Base-by-base conservation (phyloP, 2,329 filamentous ascomycete genomes). In the Sporothrix dimorphospora region DNA sequence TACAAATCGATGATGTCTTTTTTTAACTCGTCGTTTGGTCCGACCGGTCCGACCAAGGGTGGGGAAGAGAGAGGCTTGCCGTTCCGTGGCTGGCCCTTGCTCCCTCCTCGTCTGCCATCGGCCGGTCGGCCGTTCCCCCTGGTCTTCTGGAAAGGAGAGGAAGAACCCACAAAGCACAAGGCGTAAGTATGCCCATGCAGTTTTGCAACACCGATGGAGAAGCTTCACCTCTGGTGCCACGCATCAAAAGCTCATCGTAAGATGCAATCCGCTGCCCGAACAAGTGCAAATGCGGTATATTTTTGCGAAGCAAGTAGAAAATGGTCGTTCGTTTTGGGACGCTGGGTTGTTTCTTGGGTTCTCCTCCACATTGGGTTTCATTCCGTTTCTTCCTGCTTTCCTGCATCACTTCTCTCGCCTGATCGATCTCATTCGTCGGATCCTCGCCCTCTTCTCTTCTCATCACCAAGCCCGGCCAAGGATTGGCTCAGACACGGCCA, bases 401-500 rank as follows among this genome's bases (percentile, higher is more conserved):
- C 27, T 30, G 16, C 19, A 49, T 47, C 42, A 3, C 11, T 12
- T 11, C 42, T 45, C 42, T 16, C 42, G 16, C 2, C 42, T 4
- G 11, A 12, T 16, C 6, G 21, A 30, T 47, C 45, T 51, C 27
- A 67, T 67, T 67, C 45, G 45, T 21, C 19, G 8, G 14, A 30
- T 27, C 9, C 34, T 4, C 40, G 11, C 40, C 4, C 2, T 47
- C 14, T 0, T 66, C 63, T 47, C 24, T 30, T 65, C 24, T 34
- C 63, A n/a, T 66, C 63, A 66, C 63, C 42, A 30, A 30, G 63
- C 27, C 49, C 42, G 38, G 38, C 16, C 45, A 53, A 40, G 49
- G 67, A 72, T 72, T 69, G 70, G 72, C 21, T 47, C 57, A 72
- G 61, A 70, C 51, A 24, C 24, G 45, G 71, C 72, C 72, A 73